Evolutionary conservation across 1,284 basidiomycete species (phyloP).

Genomic region (Malassezia obtusa): DNA sequence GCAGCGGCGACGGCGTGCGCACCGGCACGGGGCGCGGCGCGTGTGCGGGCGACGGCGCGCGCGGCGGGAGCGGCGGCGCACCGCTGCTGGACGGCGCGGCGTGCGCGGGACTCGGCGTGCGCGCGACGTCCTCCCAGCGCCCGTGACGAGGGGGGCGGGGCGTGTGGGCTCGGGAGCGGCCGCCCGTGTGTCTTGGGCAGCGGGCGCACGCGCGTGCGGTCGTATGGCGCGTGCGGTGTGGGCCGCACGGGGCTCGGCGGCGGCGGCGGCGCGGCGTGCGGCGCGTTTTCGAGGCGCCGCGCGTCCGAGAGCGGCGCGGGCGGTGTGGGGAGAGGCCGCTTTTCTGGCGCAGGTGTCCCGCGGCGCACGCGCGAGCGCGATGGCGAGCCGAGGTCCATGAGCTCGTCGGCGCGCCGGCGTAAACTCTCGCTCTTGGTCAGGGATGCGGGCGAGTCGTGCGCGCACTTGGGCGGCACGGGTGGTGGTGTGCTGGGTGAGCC

Average conservation of each 20-base stretch:
- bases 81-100: neutral
- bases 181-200: neutral
- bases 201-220: neutral
- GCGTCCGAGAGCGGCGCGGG: neutral
- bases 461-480: neutral
- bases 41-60: neutral
- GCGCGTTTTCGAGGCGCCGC: neutral
- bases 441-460: neutral
- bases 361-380: neutral
- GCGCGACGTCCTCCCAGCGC: neutral
- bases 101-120: neutral
- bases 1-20: neutral
- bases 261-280: neutral
- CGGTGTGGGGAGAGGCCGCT: neutral
- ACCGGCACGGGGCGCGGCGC: neutral
- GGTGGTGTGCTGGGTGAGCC: neutral
- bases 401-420: neutral
- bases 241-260: neutral
- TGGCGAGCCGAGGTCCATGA: slow-evolving; percentile 10
- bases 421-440: neutral
- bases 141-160: too few relatives aligned
- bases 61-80: neutral
- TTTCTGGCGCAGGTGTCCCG: neutral
- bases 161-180: neutral
- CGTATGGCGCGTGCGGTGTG: neutral